phyloP scores from a whole-genome alignment of 2,329 filamentous ascomycete species.

The Colletotrichum simmondsii region DNA sequence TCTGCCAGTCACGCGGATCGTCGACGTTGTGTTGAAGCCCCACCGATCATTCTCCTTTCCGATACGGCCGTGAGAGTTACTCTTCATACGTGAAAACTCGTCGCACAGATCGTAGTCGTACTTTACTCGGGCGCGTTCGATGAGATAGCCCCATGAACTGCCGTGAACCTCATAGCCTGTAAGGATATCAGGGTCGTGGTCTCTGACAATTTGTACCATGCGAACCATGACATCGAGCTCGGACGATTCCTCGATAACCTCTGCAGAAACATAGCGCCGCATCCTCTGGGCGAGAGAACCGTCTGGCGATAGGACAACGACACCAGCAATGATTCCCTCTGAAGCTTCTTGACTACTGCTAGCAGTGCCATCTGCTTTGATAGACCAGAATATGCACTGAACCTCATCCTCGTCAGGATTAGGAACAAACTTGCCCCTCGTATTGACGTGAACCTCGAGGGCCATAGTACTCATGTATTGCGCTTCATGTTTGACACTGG shows the following conservation, averaged over 20 bases:
- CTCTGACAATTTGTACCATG: conserved; percentile 88
- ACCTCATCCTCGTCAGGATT: conserved; percentile 93
- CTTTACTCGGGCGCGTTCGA: conserved; percentile 86
- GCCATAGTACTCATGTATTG: conserved; percentile 99
- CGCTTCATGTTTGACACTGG: conserved; percentile 82
- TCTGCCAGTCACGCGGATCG: conserved; percentile 89
- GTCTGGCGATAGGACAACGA: conserved; percentile 77
- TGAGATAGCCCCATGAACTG: conserved; percentile 93
- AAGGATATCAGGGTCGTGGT: conserved; percentile 88
- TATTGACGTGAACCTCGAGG: conserved; percentile 91
- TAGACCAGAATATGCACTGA: conserved; percentile 88
- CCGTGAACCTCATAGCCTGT: conserved; percentile 96
- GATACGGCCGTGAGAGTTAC: conserved; percentile 83
- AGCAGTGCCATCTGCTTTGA: conserved; percentile 78
- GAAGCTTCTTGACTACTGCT: conserved; percentile 57
- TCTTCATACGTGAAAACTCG: conserved; percentile 90
- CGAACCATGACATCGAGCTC: conserved; percentile 87
- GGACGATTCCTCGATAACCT: conserved; percentile 78
- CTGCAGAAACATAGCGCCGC: conserved; percentile 67
- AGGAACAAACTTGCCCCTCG: conserved; percentile 80
- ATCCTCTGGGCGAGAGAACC: conserved; percentile 70
- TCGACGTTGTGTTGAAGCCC: conserved; percentile 95
- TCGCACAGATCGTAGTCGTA: conserved; percentile 93
- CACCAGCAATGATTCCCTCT: conserved; percentile 69
- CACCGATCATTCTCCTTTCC: conserved; percentile 89